Base-by-base conservation (phyloP, 352 stramenopile species). In the Blastocystis sp. region DNA sequence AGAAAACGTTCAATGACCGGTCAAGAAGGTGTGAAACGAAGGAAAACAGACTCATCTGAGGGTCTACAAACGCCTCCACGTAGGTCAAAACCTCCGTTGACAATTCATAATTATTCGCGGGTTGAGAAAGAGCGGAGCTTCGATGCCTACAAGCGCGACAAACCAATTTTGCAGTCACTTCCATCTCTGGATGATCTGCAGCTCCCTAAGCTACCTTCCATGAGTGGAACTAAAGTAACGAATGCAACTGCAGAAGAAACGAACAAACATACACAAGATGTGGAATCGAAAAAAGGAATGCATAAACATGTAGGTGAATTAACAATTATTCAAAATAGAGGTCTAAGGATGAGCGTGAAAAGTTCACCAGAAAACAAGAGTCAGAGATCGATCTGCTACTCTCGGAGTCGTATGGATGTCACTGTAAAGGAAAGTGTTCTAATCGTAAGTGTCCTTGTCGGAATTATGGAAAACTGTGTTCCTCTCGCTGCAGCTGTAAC, bases 361-460 rank as follows among this genome's bases (percentile, higher is more conserved):
- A 41, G 29, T 73, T 73, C 23, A 37, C 62, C 26, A 73, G 26
- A 39, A 29, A 73, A 23, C 70, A 61, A 37, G 11, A 63, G 29
- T 23, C 15, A 2, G 70, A 80, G 39, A 80, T 80, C 26, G 70
- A 80, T 9, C 11, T 80, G 15, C 47, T 62, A 20, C 47, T 62
- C 6, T 62, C 70, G 7, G 70, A 80, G 39, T 45, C 62, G 4
- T 34, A 64, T 37, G 43, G 70, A 2, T 80, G 70, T 34, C 41
- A 62, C 47, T 80, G 70, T 26, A 80, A 80, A 34, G 70, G 70
- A 64, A 80, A 80, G 54, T 80, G 70, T 34, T 61, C 70, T 5
- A 80, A 47, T 62, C 70, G 70, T 13, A 80, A 80, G 47, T 80
- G 70, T 64, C 70, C 70, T 8, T 80, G 70, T 41, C 70, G 70